Evolutionary conservation across 371 early-diverging fungal genomes (phyloP).

Genomic region (Mucor sp.): DNA sequence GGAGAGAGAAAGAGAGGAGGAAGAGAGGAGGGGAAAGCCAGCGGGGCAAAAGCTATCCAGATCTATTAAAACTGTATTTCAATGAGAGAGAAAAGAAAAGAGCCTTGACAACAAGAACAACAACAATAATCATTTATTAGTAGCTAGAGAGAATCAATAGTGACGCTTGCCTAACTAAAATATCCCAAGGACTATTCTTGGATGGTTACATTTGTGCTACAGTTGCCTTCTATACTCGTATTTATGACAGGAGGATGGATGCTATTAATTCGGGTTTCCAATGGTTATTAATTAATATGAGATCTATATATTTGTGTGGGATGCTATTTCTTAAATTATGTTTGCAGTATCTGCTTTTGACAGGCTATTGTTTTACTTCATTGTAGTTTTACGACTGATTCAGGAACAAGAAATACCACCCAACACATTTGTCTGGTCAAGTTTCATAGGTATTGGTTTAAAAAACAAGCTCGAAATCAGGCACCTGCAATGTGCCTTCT

Average conservation of each 20-base stretch:
- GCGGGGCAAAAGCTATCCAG: background rate
- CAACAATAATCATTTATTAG: background rate
- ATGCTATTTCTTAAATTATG: background rate
- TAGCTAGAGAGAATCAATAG: background rate
- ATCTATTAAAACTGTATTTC: background rate
- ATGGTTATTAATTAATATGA: background rate
- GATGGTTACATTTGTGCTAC: background rate
- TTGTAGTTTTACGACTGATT: no score
- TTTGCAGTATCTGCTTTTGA: background rate
- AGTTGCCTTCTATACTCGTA: background rate
- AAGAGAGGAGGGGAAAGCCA: background rate
- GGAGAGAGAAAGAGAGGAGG: background rate
- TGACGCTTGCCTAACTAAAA: background rate
- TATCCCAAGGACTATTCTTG: background rate
- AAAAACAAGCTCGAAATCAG: no score
- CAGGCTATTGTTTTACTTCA: background rate
- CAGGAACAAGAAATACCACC: no score
- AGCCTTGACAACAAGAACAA: background rate
- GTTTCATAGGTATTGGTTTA: background rate
- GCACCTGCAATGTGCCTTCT: no score
- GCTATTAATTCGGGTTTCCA: background rate
- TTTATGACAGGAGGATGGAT: slow-evolving; percentile 2
- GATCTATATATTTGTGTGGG: background rate
- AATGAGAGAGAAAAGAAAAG: background rate
- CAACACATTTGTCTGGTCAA: background rate